Base-by-base conservation (phyloP, 2,329 filamentous ascomycete genomes). In the Diplodia seriata region DNA sequence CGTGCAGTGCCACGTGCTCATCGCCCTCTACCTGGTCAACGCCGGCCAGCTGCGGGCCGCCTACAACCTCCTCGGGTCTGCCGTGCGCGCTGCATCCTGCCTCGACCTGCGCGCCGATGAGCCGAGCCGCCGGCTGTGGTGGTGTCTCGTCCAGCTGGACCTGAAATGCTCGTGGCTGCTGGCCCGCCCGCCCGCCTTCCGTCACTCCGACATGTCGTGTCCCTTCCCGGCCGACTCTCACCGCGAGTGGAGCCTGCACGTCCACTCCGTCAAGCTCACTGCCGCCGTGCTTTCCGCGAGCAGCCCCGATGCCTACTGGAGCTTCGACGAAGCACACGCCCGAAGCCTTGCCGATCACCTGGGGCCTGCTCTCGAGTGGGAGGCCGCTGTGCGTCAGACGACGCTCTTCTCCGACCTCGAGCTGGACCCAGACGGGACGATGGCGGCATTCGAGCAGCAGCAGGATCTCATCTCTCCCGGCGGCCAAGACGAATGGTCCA, bases 21-120 rank as follows among this genome's bases (percentile, higher is more conserved):
- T 55, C 31, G 23, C 53, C 1, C 53, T 55, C 9, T 55, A 36
- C 26, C 18, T 55, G 20, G 14, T 55, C 18, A 55, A 55, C 18
- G 53, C 53, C 26, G 53, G 53, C 18, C 53, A 55, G 1, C 53
- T 55, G 2, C 36, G 36, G 31, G 20, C 53, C 18, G 53, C 53
- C 31, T 55, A 55, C 53, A 55, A 23, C n/a, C 53, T 55, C 6
- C 29, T 55, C 18, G 53, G 53, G 7, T 55, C 53, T 5, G 31
- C 53, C 18, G 53, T 55, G 15, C 53, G 53, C 29, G 23, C 33
- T 18, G 53, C 53, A 18, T 55, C 4, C 8, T 36, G 14, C 4
- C 53, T 55, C 4, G 4, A 55, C 31, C 31, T 55, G 3, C 31
- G 38, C n/a, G 2, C 31, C n/a, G 31, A 14, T 2, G 18, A 55